phyloP scores from a whole-genome alignment of 208 protist species.

The Trichomonas vaginalis region DNA sequence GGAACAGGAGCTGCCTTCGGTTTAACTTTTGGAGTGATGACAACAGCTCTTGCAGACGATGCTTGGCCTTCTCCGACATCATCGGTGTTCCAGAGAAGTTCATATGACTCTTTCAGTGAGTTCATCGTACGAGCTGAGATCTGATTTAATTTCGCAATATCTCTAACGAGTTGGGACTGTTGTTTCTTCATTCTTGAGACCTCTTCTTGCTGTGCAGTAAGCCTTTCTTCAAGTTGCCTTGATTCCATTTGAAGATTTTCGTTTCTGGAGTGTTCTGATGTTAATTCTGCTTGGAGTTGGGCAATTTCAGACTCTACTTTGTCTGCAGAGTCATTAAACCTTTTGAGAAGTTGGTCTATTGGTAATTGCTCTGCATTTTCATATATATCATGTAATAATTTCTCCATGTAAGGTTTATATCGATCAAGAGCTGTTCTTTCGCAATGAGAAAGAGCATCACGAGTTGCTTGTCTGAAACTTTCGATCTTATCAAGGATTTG shows the following conservation, averaged over 20 bases:
- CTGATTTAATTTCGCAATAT: neutral
- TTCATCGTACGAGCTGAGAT: neutral
- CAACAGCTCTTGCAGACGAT: neutral
- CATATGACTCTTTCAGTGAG: neutral
- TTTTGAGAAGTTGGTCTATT: neutral
- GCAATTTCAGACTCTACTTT: neutral
- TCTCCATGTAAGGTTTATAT: neutral
- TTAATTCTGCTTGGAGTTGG: neutral
- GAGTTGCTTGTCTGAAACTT: neutral
- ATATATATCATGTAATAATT: neutral
- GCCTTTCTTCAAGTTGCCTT: neutral
- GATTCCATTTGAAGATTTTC: neutral
- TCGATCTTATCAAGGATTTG: neutral
- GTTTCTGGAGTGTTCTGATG: neutral
- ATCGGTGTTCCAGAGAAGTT: neutral
- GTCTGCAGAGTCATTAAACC: neutral
- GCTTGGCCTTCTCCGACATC: neutral
- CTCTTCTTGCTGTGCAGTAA: neutral
- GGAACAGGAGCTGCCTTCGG: neutral
- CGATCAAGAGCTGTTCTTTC: neutral
- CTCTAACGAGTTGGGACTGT: neutral
- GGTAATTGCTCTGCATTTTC: neutral
- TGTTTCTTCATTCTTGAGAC: neutral
- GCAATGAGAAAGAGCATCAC: neutral
- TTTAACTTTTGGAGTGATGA: neutral